Base-by-base conservation (phyloP, 345 rosid genomes). In the Ceriops tagal region DNA sequence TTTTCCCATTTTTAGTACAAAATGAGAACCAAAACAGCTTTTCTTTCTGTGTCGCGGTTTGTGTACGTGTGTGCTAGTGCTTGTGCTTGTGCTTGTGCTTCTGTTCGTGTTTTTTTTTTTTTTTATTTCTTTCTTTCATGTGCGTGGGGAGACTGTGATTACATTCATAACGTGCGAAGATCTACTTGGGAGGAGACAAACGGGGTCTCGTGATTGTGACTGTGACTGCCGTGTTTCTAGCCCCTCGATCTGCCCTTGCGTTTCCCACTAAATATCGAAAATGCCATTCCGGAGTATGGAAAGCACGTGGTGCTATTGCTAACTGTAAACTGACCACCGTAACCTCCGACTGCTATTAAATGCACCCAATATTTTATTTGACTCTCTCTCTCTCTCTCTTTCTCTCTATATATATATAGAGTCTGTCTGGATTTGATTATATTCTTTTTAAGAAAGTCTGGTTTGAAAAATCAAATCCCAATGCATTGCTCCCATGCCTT, bases 111-210 rank as follows among this genome's bases (percentile, higher is more conserved):
- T 15, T 18, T 8, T 52, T 21, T 28, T 28, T 28, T 28, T 28
- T 28, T 28, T 28, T 1, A 13, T 1, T 24, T n/a, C n/a, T n/a
- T n/a, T n/a, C n/a, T 24, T 24, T 24, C 26, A 24, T 24, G 26
- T 24, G 28, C 8, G 59, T 8, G 59, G 28, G 16, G 16, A 55
- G 30, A 22, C 64, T 60, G 3, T 16, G 43, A 55, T 9, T 26
- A 62, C 61, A 63, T n/a, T 31, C 66, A 62, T 77, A 88, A 85
- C 92, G 90, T 88, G 92, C 73, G 83, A 80, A 74, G 85, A 88
- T 86, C 87, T 78, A 72, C 77, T 72, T 61, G 27, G 1, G 79
- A 71, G 90, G 85, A 79, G 89, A 86, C 86, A 85, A 73, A 31
- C 60, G 53, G 83, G 87, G 84, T 69, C 83, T 67, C 30, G 24